Evolutionary conservation across 345 rosid genomes (phyloP).

Genomic region (Xanthoceras sorbifolium): DNA sequence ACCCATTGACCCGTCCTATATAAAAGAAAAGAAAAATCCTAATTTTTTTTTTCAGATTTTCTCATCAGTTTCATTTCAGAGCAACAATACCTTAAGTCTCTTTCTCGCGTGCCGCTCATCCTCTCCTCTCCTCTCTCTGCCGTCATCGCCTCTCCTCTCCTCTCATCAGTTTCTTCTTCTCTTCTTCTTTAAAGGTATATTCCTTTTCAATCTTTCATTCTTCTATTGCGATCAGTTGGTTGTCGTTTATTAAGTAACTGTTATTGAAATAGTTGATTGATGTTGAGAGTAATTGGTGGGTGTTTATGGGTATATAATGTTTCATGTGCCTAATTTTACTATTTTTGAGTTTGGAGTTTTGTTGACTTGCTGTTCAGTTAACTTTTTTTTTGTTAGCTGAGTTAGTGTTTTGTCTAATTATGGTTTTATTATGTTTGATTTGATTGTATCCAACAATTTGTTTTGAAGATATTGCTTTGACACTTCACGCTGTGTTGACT

Average conservation of each 20-base stretch:
- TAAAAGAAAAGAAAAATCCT: too few species aligned
- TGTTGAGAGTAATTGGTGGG: not conserved
- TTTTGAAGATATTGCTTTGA: not conserved
- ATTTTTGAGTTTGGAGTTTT: not conserved
- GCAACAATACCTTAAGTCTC: too few species aligned
- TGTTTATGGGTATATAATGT: not conserved
- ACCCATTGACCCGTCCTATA: too few species aligned
- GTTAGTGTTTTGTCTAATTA: not conserved
- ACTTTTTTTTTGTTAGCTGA: not conserved
- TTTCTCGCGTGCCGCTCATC: too few species aligned
- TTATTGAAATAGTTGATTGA: not conserved
- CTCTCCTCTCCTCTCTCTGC: too few species aligned
- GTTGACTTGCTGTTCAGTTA: constrained; percentile 23
- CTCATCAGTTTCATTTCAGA: too few species aligned
- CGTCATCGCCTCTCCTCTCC: too few species aligned
- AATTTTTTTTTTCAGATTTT: too few species aligned
- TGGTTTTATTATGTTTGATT: not conserved
- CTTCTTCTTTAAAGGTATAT: too few species aligned
- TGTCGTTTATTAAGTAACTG: constrained; percentile 6
- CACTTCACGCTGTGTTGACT: constrained; percentile 22
- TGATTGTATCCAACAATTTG: not conserved
- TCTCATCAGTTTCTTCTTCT: too few species aligned
- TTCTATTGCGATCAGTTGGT: too few species aligned
- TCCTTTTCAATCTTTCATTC: too few species aligned
- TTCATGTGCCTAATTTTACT: not conserved